Conservation (phyloP, 2,329 filamentous ascomycete species). For the Paradendryphiella salina region DNA sequence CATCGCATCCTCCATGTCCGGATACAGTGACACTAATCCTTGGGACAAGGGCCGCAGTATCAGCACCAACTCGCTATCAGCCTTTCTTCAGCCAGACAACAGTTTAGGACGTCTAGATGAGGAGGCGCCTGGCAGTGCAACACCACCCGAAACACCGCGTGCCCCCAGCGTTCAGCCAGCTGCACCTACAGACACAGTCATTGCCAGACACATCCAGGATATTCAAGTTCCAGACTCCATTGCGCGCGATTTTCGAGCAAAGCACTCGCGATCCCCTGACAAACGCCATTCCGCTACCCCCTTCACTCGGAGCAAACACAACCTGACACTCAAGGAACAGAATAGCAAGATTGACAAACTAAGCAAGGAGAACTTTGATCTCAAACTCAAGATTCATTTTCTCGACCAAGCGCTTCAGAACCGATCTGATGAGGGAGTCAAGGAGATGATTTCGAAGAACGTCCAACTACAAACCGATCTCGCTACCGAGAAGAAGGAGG, state of each 20-base stretch:
- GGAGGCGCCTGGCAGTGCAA: conserved; percentile 55
- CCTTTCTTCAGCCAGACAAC: conserved; percentile 47
- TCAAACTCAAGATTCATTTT: conserved; percentile 55
- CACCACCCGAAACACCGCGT: conserved; percentile 69
- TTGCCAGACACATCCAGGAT: conserved; percentile 84
- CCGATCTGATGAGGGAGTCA: conserved; percentile 91
- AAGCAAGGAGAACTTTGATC: conserved; percentile 91
- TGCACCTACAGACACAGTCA: conserved; percentile 82
- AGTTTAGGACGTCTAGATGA: conserved; percentile 63
- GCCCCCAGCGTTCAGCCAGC: conserved; percentile 55
- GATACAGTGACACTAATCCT: conserved; percentile 53
- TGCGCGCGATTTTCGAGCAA: conserved; percentile 80
- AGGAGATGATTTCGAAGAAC: conserved; percentile 97
- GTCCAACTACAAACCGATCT: conserved; percentile 92
- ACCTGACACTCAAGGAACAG: conserved; percentile 90
- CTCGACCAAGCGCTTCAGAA: conserved; percentile 91
- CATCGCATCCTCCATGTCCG: conserved; percentile 74
- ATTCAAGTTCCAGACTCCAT: conserved; percentile 90
- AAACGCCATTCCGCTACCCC: conserved; percentile 53
- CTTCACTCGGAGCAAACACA: conserved; percentile 48
- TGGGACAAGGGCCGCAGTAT: conserved; percentile 50
- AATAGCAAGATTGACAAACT: conserved; percentile 95
- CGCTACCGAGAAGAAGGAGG: conserved; percentile 86
- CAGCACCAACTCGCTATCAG: conserved; percentile 43
- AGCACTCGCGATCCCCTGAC: conserved; percentile 66